These are phyloP conservation scores for Paspalum vaginatum DNA, from an alignment of 176 grass and related monocot genomes.

Conservation along the genomic window DNA sequence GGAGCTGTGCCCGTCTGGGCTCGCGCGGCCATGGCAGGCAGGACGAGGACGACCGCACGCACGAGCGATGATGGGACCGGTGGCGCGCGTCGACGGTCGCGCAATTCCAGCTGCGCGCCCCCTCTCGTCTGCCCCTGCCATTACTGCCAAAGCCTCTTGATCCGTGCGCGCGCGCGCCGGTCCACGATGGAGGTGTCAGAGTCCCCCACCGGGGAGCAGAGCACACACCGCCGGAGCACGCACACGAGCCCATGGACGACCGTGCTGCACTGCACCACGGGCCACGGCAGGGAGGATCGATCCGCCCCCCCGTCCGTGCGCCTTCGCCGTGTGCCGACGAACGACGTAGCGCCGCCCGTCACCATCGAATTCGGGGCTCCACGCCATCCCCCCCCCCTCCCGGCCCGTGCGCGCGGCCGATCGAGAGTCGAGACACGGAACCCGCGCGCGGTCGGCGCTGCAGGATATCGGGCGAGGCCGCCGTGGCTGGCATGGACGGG, in stretches of 20 bases:
- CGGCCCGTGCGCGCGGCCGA: no score
- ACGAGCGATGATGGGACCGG: not conserved
- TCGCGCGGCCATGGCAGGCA: slow-evolving; percentile 4
- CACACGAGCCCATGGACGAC: no score
- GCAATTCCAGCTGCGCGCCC: not conserved
- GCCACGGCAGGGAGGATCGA: no score
- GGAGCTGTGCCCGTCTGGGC: not conserved
- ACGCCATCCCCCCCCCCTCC: no score
- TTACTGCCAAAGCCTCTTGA: not conserved
- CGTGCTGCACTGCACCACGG: no score
- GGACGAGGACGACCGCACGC: not conserved
- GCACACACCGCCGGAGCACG: not conserved
- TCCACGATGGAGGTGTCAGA: not conserved
- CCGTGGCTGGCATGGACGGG: no score
- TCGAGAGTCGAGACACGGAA: no score
- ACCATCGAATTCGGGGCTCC: no score
- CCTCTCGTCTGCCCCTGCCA: not conserved
- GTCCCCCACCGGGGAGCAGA: not conserved
- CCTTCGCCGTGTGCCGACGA: not conserved
- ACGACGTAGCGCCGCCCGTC: no score
- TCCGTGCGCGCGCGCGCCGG: not conserved
- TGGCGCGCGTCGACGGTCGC: not conserved
- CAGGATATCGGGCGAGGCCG: no score
- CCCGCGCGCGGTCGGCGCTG: no score
- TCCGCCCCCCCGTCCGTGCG: not conserved